Evolutionary conservation across 2,329 filamentous ascomycete genomes (phyloP).

Genomic region (Talaromyces sp.): DNA sequence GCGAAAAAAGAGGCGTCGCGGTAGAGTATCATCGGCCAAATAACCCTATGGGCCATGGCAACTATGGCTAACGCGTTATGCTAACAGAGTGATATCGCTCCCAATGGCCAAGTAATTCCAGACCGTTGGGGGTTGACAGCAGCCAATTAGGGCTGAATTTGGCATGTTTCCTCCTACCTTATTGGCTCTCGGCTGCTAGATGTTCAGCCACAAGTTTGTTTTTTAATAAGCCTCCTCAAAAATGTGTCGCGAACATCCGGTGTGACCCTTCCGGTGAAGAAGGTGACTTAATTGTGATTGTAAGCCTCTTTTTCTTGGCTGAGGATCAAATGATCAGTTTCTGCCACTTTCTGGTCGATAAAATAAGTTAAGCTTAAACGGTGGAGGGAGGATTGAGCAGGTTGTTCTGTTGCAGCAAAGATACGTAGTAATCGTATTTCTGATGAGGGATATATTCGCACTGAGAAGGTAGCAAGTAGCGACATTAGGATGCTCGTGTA

Average conservation of each 20-base stretch:
- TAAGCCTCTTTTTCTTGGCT: slow-evolving; percentile 2
- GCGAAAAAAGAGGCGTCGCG: background rate
- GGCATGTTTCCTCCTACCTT: background rate
- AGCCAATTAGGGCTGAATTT: background rate
- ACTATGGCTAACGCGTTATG: too few species aligned
- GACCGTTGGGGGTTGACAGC: background rate
- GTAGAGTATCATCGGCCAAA: slow-evolving; percentile 8
- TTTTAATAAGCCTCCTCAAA: background rate
- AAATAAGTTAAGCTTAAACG: background rate
- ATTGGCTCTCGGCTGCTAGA: background rate
- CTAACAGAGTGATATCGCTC: slow-evolving; percentile 12
- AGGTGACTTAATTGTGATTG: background rate
- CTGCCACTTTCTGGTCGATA: too few species aligned
- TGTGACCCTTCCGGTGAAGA: background rate
- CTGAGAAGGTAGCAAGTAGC: background rate
- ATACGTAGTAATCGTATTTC: background rate
- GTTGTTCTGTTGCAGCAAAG: background rate
- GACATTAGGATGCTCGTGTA: background rate
- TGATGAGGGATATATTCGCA: background rate
- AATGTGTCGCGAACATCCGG: background rate
- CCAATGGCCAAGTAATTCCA: background rate
- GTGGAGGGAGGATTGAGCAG: background rate
- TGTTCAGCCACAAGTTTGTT: background rate
- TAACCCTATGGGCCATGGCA: background rate
- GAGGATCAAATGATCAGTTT: background rate